Evolutionary conservation across 768 basidiomycete species (phyloP), one percentile per base, ranked within the genome.

Genomic region (Termitomyces sp.): DNA sequence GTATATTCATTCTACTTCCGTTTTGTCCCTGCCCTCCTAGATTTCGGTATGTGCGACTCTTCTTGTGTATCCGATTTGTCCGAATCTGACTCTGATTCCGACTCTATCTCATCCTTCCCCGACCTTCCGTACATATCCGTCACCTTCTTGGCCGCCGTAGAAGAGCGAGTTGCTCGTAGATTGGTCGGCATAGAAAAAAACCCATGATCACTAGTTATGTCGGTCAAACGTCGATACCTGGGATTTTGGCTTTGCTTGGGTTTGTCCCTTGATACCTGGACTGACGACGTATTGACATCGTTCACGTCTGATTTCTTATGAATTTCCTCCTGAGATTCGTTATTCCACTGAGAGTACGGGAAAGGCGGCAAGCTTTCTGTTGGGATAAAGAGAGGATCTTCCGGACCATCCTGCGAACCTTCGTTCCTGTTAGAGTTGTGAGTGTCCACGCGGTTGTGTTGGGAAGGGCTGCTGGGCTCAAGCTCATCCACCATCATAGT

Each of bases 1-100:
- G 15, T 45, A 26, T 34, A 28, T 53, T 12, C 52, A 28, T 53
- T 17, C 52, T 58, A 53, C 50, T 59, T 61, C 56, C 54, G 56
- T 30, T 54, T 54, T 19, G 40, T 51, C 7, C 84, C 84, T 38
- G 87, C 87, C 55, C 75, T 71, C 53, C 82, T 75, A 11, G 72
- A 72, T 58, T 68, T 73, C 30, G 87, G 87, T 54, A 89, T 87
- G 65, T 88, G 87, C n/a, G 78, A 83, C 42, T 56, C 62, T 24
- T 64, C 60, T 42, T 65, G 64, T 40, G 60, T 68, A 40, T 71
- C 77, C 0, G 75, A 74, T 53, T 79, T 77, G 3, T 70, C 77
- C 0, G 75, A 73, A 38, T 77, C 77, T 4, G 80, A 77, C 6
- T 75, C 76, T 17, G 73, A 75, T 6, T 75, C 71, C 24, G 66